Evolutionary conservation across 2,329 filamentous ascomycete species (phyloP).

Genomic region (Hymenoscyphus fraxineus): DNA sequence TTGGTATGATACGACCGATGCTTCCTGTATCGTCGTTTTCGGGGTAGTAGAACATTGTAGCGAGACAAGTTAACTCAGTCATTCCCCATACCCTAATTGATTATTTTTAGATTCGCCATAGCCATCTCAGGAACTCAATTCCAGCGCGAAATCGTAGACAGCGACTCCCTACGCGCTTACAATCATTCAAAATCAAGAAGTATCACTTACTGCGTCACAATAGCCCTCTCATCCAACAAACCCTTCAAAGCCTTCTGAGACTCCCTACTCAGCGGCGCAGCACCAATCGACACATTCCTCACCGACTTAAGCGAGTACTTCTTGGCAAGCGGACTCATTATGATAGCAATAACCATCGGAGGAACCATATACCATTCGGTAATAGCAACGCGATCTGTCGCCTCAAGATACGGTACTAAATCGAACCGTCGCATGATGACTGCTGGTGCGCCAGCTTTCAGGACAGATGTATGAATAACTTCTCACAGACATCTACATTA

Average conservation of each 20-base stretch:
- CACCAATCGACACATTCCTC: slow-evolving; percentile 42
- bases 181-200: neutral
- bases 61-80: slow-evolving; percentile 41
- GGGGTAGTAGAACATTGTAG: slow-evolving; percentile 21
- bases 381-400: slow-evolving; percentile 65
- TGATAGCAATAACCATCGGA: slow-evolving; percentile 67
- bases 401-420: slow-evolving; percentile 64
- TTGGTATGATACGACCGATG: slow-evolving; percentile 44
- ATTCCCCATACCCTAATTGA: slow-evolving; percentile 45
- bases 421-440: slow-evolving; percentile 72
- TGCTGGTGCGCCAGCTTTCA: slow-evolving; percentile 21
- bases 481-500: slow-evolving; percentile 40
- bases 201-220: slow-evolving; percentile 38
- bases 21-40: slow-evolving; percentile 53
- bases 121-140: too few relatives aligned
- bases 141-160: too few relatives aligned
- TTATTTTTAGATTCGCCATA: too few relatives aligned
- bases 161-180: too few relatives aligned
- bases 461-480: slow-evolving; percentile 60
- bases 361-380: slow-evolving; percentile 66
- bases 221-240: slow-evolving; percentile 40
- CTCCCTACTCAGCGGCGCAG: slow-evolving; percentile 44
- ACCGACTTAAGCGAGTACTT: slow-evolving; percentile 54
- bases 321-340: slow-evolving; percentile 25
- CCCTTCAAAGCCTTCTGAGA: slow-evolving; percentile 40